Evolutionary conservation across 148 eudicot genomes (phyloP), one percentile per base, ranked within the genome.

Genomic region (Hydrangea macrophylla): DNA sequence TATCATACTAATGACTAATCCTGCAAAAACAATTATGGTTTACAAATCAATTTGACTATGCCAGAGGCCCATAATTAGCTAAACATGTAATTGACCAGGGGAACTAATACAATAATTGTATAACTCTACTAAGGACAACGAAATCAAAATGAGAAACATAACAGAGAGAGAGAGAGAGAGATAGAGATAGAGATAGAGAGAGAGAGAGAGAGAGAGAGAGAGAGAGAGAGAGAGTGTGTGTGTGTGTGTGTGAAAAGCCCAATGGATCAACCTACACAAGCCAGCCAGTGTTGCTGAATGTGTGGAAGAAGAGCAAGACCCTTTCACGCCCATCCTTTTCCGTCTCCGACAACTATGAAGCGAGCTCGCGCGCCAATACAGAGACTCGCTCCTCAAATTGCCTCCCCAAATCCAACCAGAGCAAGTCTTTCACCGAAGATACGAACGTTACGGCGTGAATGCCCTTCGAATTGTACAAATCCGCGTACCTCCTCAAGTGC

Each of bases 271-370:
- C 89, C 90, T 86, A 95, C 97, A 82, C 97, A 81, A 95, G 93
- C 99, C 99, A 95, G 64, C 99, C 99, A 9, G 99, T 91, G 28
- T 86, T 91, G 69, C 99, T 95, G 64, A 89, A 95, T 13, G 97
- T 89, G n/a, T 95, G 99, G 62, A 95, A n/a, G n/a, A n/a, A 89
- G 25, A 95, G 40, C 84, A 95, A 80, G 26, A 76, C 45, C 69
- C 94, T 76, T 23, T 81, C 77, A 6, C 78, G 66, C 26, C 81
- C 88, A 63, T 76, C 82, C 55, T 68, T 71, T 58, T 73, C 80
- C 2, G 53, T 5, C 59, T 86, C 73, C 48, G 80, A 70, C 70
- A 87, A 56, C 99, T 97, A 95, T 66, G 68, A 62, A 28, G 81
- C 82, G 1, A 95, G 77, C 84, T 86, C 88, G 3, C 55, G 22